Evolutionary conservation across 805 yeast genomes (phyloP).

Genomic region (Cyberlindnera japonica): DNA sequence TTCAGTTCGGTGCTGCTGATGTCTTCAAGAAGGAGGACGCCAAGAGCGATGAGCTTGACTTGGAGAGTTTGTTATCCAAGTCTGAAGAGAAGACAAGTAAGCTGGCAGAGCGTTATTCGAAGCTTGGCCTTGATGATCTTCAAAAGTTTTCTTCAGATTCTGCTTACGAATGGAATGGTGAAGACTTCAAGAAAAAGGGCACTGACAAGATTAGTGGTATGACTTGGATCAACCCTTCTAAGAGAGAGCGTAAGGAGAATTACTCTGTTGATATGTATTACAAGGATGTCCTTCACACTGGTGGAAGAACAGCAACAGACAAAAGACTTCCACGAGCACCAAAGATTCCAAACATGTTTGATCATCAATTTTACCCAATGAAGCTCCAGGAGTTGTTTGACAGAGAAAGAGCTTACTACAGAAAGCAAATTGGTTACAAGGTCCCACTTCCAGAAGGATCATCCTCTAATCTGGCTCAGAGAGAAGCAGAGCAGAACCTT

Average conservation of each 20-base stretch:
- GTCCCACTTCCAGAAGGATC: conserved; percentile 62
- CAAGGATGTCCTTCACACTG: conserved; percentile 73
- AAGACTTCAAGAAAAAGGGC: conserved; percentile 68
- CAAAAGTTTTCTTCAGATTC: conserved; percentile 72
- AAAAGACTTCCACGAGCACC: conserved; percentile 76
- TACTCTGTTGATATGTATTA: conserved; percentile 86
- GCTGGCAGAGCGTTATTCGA: conserved; percentile 58
- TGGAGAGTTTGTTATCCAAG: conserved; percentile 55
- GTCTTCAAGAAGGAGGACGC: conserved; percentile 38
- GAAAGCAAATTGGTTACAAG: conserved; percentile 60
- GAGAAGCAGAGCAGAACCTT: conserved; percentile 42
- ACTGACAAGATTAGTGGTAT: conserved; percentile 44
- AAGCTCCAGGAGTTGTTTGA: conserved; percentile 73
- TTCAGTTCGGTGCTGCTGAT: conserved; percentile 77
- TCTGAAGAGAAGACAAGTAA: conserved; percentile 64
- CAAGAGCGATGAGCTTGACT: conserved; percentile 46
- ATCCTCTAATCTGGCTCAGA: conserved; percentile 33
- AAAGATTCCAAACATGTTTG: conserved; percentile 74
- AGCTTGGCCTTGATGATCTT: conserved; percentile 70
- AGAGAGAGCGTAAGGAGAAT: conserved; percentile 79
- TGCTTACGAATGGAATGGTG: conserved; percentile 87
- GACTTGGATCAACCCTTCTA: conserved; percentile 81
- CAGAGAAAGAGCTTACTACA: conserved; percentile 72
- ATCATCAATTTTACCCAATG: conserved; percentile 89
- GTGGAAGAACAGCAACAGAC: conserved; percentile 48